Evolutionary conservation across 2,329 filamentous ascomycete genomes (phyloP).

Genomic region (Cadophora sp.): DNA sequence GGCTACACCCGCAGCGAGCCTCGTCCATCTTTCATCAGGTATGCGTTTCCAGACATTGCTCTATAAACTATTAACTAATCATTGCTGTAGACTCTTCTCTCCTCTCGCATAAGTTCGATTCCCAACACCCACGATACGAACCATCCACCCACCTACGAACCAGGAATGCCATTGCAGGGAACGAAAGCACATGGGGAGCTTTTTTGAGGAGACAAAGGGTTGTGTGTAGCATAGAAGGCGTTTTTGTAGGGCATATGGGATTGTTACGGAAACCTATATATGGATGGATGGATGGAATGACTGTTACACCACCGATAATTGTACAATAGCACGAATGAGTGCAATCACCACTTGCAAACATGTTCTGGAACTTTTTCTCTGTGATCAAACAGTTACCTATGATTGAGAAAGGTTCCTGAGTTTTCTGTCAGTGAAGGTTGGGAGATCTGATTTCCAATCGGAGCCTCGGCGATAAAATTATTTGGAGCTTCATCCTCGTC

Average conservation of each 20-base stretch:
- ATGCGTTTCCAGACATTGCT: constrained; percentile 28
- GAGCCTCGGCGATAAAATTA: constrained; percentile 21
- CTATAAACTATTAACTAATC: constrained; percentile 35
- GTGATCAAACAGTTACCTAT: no score
- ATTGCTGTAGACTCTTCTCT: constrained; percentile 61
- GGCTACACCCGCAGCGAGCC: constrained; percentile 96
- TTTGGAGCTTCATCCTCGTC: constrained; percentile 37
- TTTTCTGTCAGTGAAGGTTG: background rate
- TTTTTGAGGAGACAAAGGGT: constrained; percentile 6
- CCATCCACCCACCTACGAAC: constrained; percentile 13
- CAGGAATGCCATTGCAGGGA: constrained; percentile 27
- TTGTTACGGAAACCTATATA: constrained; percentile 20
- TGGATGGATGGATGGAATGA: constrained; percentile 30
- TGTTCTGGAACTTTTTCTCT: background rate
- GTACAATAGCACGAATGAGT: constrained; percentile 40
- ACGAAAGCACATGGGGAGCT: constrained; percentile 25
- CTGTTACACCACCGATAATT: constrained; percentile 37
- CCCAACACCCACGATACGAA: constrained; percentile 23
- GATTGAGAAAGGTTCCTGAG: background rate
- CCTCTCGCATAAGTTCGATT: constrained; percentile 61
- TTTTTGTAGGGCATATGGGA: constrained; percentile 33
- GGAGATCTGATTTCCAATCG: background rate
- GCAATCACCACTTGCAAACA: constrained; percentile 41
- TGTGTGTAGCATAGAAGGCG: constrained; percentile 42
- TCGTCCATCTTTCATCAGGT: constrained; percentile 80